Conservation (phyloP, 2,329 filamentous ascomycete genomes). For the Blastomyces gilchristii region DNA sequence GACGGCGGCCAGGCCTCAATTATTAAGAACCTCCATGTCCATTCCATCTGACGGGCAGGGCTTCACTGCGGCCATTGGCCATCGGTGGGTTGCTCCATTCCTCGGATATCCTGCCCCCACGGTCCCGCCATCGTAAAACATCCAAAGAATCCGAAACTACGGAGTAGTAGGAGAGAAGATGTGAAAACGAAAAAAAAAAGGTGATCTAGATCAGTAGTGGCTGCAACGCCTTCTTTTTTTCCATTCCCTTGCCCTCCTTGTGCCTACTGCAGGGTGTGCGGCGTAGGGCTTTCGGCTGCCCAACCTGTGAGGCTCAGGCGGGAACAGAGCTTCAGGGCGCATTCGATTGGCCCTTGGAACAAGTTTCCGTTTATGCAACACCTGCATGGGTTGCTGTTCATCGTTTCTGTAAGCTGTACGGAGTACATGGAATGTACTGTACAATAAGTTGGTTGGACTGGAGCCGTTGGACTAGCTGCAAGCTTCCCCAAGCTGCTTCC, state of each 20-base stretch:
- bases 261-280: constrained; percentile 8
- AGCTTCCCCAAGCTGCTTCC: background rate
- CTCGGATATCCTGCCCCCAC: background rate
- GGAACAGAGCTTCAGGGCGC: constrained; percentile 10
- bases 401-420: background rate
- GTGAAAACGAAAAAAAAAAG: background rate
- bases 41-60: background rate
- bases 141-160: background rate
- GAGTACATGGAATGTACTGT: too few species aligned
- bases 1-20: background rate
- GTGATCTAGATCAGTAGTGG: background rate
- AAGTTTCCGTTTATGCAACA: constrained; percentile 2
- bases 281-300: constrained; percentile 26
- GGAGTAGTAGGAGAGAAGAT: background rate
- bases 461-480: background rate
- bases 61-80: background rate
- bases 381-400: background rate
- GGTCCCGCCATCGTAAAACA: background rate
- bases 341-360: constrained; percentile 17
- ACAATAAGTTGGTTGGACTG: background rate
- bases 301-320: constrained; percentile 33
- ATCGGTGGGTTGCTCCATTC: background rate
- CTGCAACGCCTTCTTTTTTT: background rate
- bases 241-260: background rate
- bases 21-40: background rate